A percentile compares a stretch with the other conserved stretches of the same genome.
These are phyloP conservation scores for Crithidia acanthocephali DNA, from an alignment of 208 protist species.

Conservation along the genomic window DNA sequence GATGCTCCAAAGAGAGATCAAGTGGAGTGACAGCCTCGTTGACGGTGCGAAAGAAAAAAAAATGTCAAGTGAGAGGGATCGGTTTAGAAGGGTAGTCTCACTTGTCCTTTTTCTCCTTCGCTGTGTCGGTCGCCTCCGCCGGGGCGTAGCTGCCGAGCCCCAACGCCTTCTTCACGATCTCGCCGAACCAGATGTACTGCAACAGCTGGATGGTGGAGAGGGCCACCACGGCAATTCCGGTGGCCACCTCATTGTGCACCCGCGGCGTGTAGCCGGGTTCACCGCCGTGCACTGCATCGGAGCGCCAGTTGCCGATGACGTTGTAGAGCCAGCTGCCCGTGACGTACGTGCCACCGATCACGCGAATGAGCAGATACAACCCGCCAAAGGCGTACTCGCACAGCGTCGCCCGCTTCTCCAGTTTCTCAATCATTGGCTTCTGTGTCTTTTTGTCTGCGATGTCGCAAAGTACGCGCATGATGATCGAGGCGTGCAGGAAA, in stretches of 20 bases:
- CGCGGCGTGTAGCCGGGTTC: constrained; percentile 36
- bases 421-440: constrained; percentile 23
- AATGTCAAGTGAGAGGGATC: too few species aligned
- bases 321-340: constrained; percentile 50
- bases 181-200: constrained; percentile 85
- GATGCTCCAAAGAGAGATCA: too few species aligned
- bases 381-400: constrained; percentile 69
- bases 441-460: constrained; percentile 23
- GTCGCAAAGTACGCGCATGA: constrained; percentile 47
- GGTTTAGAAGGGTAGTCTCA: too few species aligned
- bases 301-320: constrained; percentile 32
- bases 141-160: constrained; percentile 5
- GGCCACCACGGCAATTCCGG: constrained; percentile 53
- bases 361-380: constrained; percentile 72
- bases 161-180: constrained; percentile 61
- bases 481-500: constrained; percentile 65
- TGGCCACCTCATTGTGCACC: constrained; percentile 64
- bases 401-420: constrained; percentile 25
- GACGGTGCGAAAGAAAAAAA: too few species aligned
- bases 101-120: constrained; percentile 34
- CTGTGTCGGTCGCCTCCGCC: not conserved
- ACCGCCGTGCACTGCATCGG: constrained; percentile 31
- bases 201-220: constrained; percentile 61
- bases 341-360: constrained; percentile 66
- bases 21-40: too few species aligned